phyloP scores from a whole-genome alignment of 2,329 filamentous ascomycete species.

The Exophiala spinifera region DNA sequence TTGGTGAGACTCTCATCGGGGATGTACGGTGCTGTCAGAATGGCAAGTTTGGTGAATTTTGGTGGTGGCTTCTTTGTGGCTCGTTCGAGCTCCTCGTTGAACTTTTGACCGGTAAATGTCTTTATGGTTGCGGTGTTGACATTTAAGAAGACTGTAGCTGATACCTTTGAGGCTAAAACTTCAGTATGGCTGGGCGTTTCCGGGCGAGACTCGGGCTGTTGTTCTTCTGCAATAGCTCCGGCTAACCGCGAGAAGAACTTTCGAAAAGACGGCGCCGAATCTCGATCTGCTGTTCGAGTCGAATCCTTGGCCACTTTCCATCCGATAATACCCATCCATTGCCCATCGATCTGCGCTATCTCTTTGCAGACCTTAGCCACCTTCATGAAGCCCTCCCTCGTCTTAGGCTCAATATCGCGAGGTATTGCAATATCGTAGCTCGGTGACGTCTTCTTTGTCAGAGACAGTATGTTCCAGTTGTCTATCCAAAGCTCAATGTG shows the following conservation, averaged over 20 bases:
- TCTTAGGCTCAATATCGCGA: slow-evolving; percentile 73
- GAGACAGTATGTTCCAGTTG: slow-evolving; percentile 72
- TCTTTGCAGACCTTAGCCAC: slow-evolving; percentile 76
- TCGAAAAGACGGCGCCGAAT: slow-evolving; percentile 61
- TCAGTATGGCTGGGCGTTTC: slow-evolving; percentile 55
- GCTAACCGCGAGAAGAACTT: slow-evolving; percentile 81
- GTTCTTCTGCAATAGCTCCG: slow-evolving; percentile 36
- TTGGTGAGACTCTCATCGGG: slow-evolving; percentile 35
- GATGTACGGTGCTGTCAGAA: slow-evolving; percentile 88
- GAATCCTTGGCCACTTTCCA: slow-evolving; percentile 64
- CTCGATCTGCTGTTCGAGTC: slow-evolving; percentile 38
- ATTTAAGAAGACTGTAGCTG: slow-evolving; percentile 80
- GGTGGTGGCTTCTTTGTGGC: slow-evolving; percentile 97
- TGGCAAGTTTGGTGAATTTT: slow-evolving; percentile 77
- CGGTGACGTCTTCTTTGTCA: slow-evolving; percentile 83
- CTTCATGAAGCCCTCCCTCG: slow-evolving; percentile 85
- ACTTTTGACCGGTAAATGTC: slow-evolving; percentile 68
- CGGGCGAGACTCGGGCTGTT: slow-evolving; percentile 40
- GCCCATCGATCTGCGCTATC: slow-evolving; percentile 86
- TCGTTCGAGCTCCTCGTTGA: slow-evolving; percentile 83
- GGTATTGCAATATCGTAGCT: slow-evolving; percentile 70
- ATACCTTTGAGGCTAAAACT: slow-evolving; percentile 59
- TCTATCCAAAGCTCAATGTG: slow-evolving; percentile 88
- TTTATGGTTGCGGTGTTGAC: slow-evolving; percentile 80
- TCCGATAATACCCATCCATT: slow-evolving; percentile 81